Percentiles rank a stretch among this genome's conserved stretches.
phyloP scores from a whole-genome alignment of 768 basidiomycete species.

The Coprinellus micaceus region DNA sequence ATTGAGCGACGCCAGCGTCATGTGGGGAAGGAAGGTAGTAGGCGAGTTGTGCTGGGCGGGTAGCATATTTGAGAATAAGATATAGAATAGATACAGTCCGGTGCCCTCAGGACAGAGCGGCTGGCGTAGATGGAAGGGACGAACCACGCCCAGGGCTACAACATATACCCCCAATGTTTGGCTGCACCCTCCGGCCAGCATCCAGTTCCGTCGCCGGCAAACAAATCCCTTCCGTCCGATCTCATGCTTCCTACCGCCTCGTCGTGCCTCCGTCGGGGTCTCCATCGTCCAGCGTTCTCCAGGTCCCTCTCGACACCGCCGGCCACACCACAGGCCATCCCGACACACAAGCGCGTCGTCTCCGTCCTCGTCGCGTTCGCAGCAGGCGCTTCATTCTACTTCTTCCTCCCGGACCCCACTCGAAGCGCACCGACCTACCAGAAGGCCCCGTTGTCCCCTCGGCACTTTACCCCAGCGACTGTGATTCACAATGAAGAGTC shows the following conservation, averaged over 20 bases:
- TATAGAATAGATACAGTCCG: background rate
- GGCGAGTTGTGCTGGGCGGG: slow-evolving; percentile 1
- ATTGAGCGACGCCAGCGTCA: slow-evolving; percentile 31
- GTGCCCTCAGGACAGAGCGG: background rate
- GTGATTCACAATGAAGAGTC: slow-evolving; percentile 50
- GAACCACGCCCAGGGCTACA: background rate
- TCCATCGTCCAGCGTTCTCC: background rate
- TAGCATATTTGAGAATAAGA: background rate
- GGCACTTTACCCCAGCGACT: slow-evolving; percentile 58
- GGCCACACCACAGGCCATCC: background rate
- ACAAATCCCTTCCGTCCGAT: background rate
- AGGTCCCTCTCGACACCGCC: background rate
- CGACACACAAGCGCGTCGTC: slow-evolving; percentile 8
- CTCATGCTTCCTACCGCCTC: slow-evolving; percentile 1
- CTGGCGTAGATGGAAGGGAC: background rate
- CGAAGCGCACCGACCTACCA: slow-evolving; percentile 40
- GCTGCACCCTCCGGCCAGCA: slow-evolving; percentile 3
- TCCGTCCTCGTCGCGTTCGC: slow-evolving; percentile 37
- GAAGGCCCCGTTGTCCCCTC: slow-evolving; percentile 38
- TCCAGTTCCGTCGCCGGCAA: background rate
- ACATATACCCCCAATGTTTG: slow-evolving; percentile 5
- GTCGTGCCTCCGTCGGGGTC: background rate
- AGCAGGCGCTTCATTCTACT: slow-evolving; percentile 42
- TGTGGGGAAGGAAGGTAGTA: slow-evolving; percentile 4
- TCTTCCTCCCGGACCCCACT: slow-evolving; percentile 49